Conservation (phyloP, 2,329 filamentous ascomycete genomes). For the Aspergillus viridinutans region DNA sequence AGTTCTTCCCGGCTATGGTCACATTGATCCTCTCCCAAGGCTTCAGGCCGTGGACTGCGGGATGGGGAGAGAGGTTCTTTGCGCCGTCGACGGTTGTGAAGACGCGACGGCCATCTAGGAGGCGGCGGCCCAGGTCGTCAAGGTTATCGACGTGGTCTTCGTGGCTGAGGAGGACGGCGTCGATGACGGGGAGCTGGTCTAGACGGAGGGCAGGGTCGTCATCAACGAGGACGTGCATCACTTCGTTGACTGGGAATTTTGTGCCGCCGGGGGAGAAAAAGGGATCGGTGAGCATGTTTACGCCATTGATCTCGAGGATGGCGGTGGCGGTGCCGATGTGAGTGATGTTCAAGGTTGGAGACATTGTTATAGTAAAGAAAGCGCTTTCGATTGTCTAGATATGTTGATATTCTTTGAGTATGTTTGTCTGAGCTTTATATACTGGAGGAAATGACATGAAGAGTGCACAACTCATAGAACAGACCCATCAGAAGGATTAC, state of each 20-base stretch:
- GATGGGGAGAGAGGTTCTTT: slow-evolving; percentile 41
- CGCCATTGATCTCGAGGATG: slow-evolving; percentile 42
- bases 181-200: slow-evolving; percentile 42
- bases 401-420: too few species aligned
- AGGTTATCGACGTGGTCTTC: slow-evolving; percentile 52
- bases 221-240: slow-evolving; percentile 24
- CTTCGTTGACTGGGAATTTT: slow-evolving; percentile 20
- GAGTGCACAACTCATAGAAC: too few species aligned
- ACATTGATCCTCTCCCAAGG: slow-evolving; percentile 38
- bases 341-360: slow-evolving; percentile 33
- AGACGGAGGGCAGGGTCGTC: slow-evolving; percentile 36
- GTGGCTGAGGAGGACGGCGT: slow-evolving; percentile 48
- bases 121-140: slow-evolving; percentile 43
- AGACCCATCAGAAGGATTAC: too few species aligned
- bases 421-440: too few species aligned
- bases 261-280: slow-evolving; percentile 43
- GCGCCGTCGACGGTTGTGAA: slow-evolving; percentile 47
- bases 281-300: slow-evolving; percentile 46
- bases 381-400: too few species aligned
- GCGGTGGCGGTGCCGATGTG: slow-evolving; percentile 49
- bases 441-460: too few species aligned
- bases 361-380: too few species aligned
- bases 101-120: slow-evolving; percentile 46
- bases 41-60: slow-evolving; percentile 37
- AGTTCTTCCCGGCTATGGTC: slow-evolving; percentile 28